phyloP scores from a whole-genome alignment of 805 yeast genomes.

The Cyberlindnera euphorbiae region DNA sequence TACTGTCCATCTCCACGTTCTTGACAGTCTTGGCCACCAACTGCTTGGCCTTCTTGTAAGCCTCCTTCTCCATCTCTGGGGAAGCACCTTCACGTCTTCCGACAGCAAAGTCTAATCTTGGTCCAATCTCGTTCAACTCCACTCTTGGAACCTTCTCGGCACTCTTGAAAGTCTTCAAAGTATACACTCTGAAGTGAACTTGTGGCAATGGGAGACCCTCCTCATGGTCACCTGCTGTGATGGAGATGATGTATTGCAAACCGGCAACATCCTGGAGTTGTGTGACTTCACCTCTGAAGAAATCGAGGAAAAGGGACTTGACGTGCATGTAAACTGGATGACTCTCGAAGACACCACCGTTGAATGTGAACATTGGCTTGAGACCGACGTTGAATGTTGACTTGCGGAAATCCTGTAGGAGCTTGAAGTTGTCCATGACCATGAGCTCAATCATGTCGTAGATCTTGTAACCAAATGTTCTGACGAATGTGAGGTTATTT shows the following conservation, averaged over 20 bases:
- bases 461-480: constrained; percentile 86
- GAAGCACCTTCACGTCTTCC: constrained; percentile 82
- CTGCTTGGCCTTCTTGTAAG: constrained; percentile 74
- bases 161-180: constrained; percentile 72
- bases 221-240: constrained; percentile 73
- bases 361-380: constrained; percentile 91
- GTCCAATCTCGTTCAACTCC: constrained; percentile 92
- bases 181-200: constrained; percentile 87
- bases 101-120: constrained; percentile 86
- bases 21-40: constrained; percentile 77
- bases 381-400: constrained; percentile 81
- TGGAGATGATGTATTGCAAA: constrained; percentile 81
- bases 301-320: constrained; percentile 85
- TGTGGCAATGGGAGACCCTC: constrained; percentile 66
- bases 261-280: constrained; percentile 91
- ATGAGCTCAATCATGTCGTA: constrained; percentile 93
- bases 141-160: constrained; percentile 91
- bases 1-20: constrained; percentile 78
- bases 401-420: constrained; percentile 76
- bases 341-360: constrained; percentile 86
- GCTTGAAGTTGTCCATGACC: constrained; percentile 61
- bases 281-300: constrained; percentile 81
- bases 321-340: constrained; percentile 83
- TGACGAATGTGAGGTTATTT: constrained; percentile 78
- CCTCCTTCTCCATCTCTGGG: constrained; percentile 89